These are phyloP conservation scores for Ceratocystis lukuohia DNA, from an alignment of 2,329 filamentous ascomycete genomes.

Conservation along the genomic window DNA sequence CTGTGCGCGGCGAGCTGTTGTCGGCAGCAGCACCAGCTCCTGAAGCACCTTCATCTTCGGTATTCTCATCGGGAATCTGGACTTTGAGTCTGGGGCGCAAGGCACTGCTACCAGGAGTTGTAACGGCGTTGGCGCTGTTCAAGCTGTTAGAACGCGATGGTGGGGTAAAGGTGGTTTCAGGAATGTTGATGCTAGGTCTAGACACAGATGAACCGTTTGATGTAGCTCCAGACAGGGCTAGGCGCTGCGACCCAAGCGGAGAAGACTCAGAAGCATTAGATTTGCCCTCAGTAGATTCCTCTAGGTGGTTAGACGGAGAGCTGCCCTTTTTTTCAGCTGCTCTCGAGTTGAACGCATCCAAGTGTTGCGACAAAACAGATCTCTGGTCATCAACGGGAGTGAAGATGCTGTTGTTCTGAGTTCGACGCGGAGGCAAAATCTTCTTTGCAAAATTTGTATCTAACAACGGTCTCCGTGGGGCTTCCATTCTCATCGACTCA, in stretches of 20 bases:
- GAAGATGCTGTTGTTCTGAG: constrained; percentile 69
- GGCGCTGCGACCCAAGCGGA: constrained; percentile 31
- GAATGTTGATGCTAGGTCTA: constrained; percentile 38
- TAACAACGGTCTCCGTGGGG: constrained; percentile 33
- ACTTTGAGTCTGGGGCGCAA: constrained; percentile 69
- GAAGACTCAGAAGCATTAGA: constrained; percentile 40
- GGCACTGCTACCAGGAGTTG: constrained; percentile 48
- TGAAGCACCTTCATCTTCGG: not conserved
- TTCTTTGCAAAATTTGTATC: constrained; percentile 42
- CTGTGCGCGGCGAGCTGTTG: constrained; percentile 50
- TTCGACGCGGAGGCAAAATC: constrained; percentile 50
- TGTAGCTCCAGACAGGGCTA: not conserved
- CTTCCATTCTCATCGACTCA: constrained; percentile 28
- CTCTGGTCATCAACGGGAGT: constrained; percentile 91
- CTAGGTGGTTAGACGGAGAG: constrained; percentile 36
- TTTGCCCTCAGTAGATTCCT: constrained; percentile 44
- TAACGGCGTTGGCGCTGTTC: constrained; percentile 53
- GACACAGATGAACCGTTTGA: not conserved
- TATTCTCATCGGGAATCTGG: constrained; percentile 64
- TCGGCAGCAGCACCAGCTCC: constrained; percentile 65
- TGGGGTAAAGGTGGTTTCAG: constrained; percentile 52
- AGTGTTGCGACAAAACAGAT: constrained; percentile 76
- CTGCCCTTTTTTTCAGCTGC: constrained; percentile 29
- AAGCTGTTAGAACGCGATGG: constrained; percentile 69
- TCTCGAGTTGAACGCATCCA: constrained; percentile 47